Evolutionary conservation across 306 rosid species (phyloP).

Genomic region (Citrullus colocynthis): DNA sequence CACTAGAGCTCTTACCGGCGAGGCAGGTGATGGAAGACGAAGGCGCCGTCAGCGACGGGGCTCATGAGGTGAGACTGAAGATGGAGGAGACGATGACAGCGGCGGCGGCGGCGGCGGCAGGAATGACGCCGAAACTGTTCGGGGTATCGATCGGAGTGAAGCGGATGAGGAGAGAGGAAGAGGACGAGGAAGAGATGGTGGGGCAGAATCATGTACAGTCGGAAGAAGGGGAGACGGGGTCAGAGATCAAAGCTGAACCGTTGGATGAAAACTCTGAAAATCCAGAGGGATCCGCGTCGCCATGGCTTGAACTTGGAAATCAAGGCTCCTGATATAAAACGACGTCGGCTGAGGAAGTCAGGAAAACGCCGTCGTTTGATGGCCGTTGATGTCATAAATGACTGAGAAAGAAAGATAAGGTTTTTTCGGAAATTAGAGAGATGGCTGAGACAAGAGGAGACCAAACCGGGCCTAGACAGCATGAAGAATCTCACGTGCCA

Average conservation of each 20-base stretch:
- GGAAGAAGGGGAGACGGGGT: constrained; percentile 15
- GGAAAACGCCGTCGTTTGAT: neutral
- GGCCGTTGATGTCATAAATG: neutral
- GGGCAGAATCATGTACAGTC: constrained; percentile 24
- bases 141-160: constrained; percentile 79
- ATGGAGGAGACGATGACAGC: neutral
- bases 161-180: constrained; percentile 43
- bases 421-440: neutral
- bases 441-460: neutral
- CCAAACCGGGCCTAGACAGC: neutral
- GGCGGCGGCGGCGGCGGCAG: neutral
- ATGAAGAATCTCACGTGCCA: neutral
- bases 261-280: constrained; percentile 36
- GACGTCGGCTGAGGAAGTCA: neutral
- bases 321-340: neutral
- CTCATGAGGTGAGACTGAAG: neutral
- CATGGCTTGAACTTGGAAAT: constrained; percentile 50
- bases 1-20: constrained; percentile 30
- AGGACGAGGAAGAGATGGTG: constrained; percentile 19
- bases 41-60: neutral
- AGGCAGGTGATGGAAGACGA: constrained; percentile 15
- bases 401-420: neutral
- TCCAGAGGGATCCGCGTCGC: constrained; percentile 26
- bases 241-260: constrained; percentile 41
- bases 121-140: constrained; percentile 41